These are phyloP conservation scores for Rhodomyrtus psidioides DNA, from an alignment of 441 rosid species.

Conservation along the genomic window DNA sequence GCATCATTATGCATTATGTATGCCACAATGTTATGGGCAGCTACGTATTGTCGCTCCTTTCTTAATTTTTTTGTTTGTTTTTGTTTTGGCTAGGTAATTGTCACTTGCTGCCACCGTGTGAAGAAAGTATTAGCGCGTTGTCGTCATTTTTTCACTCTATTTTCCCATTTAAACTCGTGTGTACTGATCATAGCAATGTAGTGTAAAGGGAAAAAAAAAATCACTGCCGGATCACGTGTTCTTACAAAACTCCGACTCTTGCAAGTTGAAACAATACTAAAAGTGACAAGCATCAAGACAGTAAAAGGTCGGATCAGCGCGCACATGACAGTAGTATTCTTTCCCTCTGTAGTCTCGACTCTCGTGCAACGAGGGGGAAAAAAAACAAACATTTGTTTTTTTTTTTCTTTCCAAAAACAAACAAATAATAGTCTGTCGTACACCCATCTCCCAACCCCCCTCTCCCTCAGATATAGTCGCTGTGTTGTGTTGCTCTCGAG, in stretches of 20 bases:
- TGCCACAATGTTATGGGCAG: background rate
- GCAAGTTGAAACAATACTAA: background rate
- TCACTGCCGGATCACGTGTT: background rate
- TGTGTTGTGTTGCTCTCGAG: too few relatives aligned
- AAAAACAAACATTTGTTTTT: too few relatives aligned
- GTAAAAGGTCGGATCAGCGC: background rate
- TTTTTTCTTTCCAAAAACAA: too few relatives aligned
- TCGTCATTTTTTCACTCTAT: background rate
- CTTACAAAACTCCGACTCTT: background rate
- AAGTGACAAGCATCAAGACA: background rate
- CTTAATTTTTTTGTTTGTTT: background rate
- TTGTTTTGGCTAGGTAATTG: background rate
- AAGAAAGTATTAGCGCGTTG: background rate
- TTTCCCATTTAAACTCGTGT: background rate
- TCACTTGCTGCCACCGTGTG: background rate
- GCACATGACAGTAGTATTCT: background rate
- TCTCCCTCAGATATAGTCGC: too few relatives aligned
- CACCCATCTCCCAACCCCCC: too few relatives aligned
- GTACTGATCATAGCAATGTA: background rate
- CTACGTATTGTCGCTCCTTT: background rate
- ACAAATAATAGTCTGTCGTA: background rate
- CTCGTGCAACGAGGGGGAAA: background rate
- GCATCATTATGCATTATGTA: background rate
- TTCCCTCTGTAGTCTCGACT: background rate
- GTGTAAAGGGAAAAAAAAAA: background rate